These are phyloP conservation scores for Cryphonectria parasitica DNA, from an alignment of 2,329 filamentous ascomycete species.

Conservation along the genomic window DNA sequence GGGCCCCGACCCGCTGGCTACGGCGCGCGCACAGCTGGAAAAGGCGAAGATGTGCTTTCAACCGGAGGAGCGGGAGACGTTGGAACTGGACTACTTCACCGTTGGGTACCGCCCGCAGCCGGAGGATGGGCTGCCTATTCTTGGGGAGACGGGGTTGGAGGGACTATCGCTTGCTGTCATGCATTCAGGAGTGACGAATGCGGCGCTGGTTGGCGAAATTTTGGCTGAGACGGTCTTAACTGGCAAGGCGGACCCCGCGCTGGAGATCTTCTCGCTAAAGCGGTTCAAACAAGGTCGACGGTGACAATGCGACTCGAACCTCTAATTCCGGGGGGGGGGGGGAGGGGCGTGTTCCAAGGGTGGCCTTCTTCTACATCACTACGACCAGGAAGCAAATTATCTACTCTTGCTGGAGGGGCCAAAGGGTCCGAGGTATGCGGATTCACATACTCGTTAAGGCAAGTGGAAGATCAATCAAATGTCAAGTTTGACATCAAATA, in stretches of 20 bases:
- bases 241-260: conserved; percentile 30
- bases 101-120: conserved; percentile 36
- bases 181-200: conserved; percentile 38
- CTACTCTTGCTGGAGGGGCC: background rate
- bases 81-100: conserved; percentile 38
- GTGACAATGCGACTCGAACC: background rate
- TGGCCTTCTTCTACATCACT: background rate
- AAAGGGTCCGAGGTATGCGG: background rate
- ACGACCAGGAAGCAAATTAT: background rate
- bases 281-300: conserved; percentile 23
- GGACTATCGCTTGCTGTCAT: conserved; percentile 39
- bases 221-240: conserved; percentile 31
- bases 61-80: conserved; percentile 26
- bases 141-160: conserved; percentile 35
- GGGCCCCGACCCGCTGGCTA: conserved; percentile 33
- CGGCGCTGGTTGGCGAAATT: conserved; percentile 35
- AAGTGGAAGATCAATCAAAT: background rate
- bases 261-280: conserved; percentile 29
- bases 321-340: background rate
- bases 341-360: too few species aligned
- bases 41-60: conserved; percentile 31
- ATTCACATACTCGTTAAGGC: background rate
- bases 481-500: background rate
- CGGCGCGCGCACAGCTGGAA: conserved; percentile 34
- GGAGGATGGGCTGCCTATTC: conserved; percentile 36